phyloP scores from a whole-genome alignment of 2,329 filamentous ascomycete genomes.

The Ilyonectria mors-panacis region DNA sequence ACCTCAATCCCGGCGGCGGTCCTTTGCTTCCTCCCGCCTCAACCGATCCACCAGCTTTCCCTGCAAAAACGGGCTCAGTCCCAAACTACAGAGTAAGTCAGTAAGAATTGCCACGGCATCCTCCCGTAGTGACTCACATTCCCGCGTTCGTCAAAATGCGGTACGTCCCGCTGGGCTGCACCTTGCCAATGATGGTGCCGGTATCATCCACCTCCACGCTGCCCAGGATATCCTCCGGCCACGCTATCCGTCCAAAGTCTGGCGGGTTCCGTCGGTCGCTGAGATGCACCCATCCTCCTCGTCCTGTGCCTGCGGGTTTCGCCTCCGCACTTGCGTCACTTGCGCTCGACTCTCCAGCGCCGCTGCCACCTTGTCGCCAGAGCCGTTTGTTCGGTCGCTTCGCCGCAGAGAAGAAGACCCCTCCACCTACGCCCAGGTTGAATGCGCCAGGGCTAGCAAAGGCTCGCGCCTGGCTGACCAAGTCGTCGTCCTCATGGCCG shows the following conservation, averaged over 20 bases:
- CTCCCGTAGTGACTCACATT: slow-evolving; percentile 66
- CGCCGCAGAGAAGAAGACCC: slow-evolving; percentile 59
- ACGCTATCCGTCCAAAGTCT: slow-evolving; percentile 77
- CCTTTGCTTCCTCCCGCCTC: slow-evolving; percentile 64
- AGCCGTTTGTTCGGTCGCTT: slow-evolving; percentile 54
- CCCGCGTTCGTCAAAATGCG: slow-evolving; percentile 76
- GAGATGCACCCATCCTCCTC: slow-evolving; percentile 76
- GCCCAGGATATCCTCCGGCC: slow-evolving; percentile 79
- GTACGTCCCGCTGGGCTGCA: slow-evolving; percentile 74
- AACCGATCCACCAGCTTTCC: slow-evolving; percentile 69
- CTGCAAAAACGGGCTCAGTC: slow-evolving; percentile 61
- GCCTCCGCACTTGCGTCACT: slow-evolving; percentile 73
- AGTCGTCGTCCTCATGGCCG: slow-evolving; percentile 69
- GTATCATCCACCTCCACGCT: slow-evolving; percentile 74
- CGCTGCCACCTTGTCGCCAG: slow-evolving; percentile 55
- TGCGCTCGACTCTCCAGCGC: slow-evolving; percentile 62
- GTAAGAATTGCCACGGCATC: slow-evolving; percentile 15
- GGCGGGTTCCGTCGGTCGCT: slow-evolving; percentile 75
- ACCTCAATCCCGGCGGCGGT: slow-evolving; percentile 50
- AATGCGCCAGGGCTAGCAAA: slow-evolving; percentile 72
- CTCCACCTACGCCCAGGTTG: slow-evolving; percentile 66
- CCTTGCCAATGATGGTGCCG: slow-evolving; percentile 71
- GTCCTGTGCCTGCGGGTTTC: slow-evolving; percentile 72
- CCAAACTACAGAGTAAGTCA: slow-evolving; percentile 48
- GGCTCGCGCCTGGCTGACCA: slow-evolving; percentile 70